Conservation (phyloP, 1,284 basidiomycete species). For the Ganoderma sinense region DNA sequence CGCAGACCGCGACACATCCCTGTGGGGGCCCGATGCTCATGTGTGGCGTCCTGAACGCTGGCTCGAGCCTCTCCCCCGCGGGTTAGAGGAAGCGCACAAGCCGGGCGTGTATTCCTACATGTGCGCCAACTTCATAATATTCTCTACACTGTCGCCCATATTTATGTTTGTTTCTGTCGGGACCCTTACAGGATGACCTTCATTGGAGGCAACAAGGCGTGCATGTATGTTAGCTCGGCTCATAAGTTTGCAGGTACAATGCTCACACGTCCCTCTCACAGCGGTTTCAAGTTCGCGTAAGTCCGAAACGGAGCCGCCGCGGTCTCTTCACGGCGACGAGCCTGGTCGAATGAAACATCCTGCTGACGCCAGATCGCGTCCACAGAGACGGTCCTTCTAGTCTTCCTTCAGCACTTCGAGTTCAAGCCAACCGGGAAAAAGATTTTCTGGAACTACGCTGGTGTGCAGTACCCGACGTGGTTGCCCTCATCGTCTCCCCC, state of each 20-base stretch:
- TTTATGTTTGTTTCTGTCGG: not conserved
- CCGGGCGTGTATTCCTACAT: conserved; percentile 20
- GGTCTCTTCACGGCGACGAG: too few species aligned
- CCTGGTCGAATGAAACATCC: not conserved
- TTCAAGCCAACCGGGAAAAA: too few species aligned
- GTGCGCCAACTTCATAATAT: conserved; percentile 5
- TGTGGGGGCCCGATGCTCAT: conserved; percentile 14
- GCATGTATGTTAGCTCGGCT: conserved; percentile 35
- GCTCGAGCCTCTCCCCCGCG: conserved; percentile 17
- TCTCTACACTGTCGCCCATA: conserved; percentile 4
- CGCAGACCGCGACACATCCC: conserved; percentile 3
- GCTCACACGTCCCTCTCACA: not conserved
- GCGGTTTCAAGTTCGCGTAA: conserved; percentile 28
- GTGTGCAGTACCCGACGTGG: too few species aligned
- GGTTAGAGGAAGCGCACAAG: conserved; percentile 15
- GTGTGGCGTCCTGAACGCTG: conserved; percentile 20
- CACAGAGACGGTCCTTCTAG: conserved; percentile 28
- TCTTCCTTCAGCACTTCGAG: conserved; percentile 10
- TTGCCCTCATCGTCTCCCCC: too few species aligned
- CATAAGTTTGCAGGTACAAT: not conserved
- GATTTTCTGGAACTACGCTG: too few species aligned
- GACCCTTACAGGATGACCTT: conserved; percentile 40
- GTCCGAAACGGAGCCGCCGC: not conserved
- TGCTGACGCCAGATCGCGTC: not conserved
- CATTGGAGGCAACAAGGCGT: conserved; percentile 38